A percentile compares a stretch with the other conserved stretches of the same genome.
These are phyloP conservation scores for Teratosphaeria epicoccoides DNA, from an alignment of 2,329 filamentous ascomycete species.

Conservation along the genomic window DNA sequence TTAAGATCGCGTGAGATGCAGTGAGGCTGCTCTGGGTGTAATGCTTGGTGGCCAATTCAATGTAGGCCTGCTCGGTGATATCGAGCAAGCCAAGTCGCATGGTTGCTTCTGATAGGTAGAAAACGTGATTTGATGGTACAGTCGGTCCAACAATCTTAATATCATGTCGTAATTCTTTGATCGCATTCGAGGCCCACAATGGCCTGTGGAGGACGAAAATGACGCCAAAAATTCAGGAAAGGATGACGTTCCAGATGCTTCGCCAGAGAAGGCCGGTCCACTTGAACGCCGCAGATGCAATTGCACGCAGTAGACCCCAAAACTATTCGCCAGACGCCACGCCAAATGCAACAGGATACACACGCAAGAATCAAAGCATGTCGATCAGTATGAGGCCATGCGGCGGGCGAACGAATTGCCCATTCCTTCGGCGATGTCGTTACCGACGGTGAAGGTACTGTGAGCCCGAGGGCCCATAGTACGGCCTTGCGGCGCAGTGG, in stretches of 20 bases:
- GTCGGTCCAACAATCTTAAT: too few species aligned
- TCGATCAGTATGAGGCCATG: constrained; percentile 26
- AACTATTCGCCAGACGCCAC: constrained; percentile 3
- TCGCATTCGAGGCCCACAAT: background rate
- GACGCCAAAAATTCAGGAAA: background rate
- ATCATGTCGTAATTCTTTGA: background rate
- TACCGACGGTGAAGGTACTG: constrained; percentile 22
- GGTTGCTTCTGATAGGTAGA: background rate
- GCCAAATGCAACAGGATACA: constrained; percentile 1
- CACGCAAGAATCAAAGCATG: background rate
- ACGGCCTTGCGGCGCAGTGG: constrained; percentile 39
- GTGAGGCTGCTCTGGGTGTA: background rate
- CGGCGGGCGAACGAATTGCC: constrained; percentile 23
- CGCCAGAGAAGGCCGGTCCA: constrained; percentile 9
- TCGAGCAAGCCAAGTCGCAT: background rate
- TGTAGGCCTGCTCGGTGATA: background rate
- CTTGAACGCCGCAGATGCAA: constrained; percentile 17
- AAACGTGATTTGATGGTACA: background rate
- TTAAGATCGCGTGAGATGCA: background rate
- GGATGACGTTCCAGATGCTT: background rate
- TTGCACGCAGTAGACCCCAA: background rate
- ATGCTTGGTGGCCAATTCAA: background rate
- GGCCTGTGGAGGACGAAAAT: background rate
- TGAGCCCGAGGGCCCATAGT: constrained; percentile 19
- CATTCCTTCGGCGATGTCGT: constrained; percentile 22